Base-by-base conservation (phyloP, 2,329 filamentous ascomycete genomes). In the Aspergillus sergii region DNA sequence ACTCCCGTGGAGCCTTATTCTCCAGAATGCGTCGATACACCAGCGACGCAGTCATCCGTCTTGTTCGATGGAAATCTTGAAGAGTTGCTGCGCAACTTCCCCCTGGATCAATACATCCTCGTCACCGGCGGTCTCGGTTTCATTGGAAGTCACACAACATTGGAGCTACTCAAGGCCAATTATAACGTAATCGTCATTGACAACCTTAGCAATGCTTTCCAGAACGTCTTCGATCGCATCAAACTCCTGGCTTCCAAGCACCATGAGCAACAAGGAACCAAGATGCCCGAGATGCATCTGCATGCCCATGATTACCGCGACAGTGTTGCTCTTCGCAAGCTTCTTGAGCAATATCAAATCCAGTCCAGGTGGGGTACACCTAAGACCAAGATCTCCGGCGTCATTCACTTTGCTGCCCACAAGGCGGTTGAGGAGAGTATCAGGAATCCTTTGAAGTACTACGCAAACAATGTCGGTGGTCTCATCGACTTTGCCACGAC, bases 351-450 rank as follows among this genome's bases (percentile, higher is more conserved):
- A 59, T 83, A 84, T 68, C 74, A 68, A 41, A 56, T 73, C 65
- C 58, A 71, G 45, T 72, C 74, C 50, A 62, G 73, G 59, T 75
- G 76, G 75, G 71, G 73, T 28, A 66, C 72, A 16, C 72, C 79
- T 21, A 74, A 75, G 58, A 87, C 85, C 3, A 81, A 78, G 34
- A 88, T 90, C 64, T 78, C 79, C 0, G 88, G 87, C 0, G 87
- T 90, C n/a, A 89, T 91, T 62, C 88, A 91, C 71, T 90, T 90
- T 67, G 88, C 88, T 16, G 88, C 88, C 1, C 86, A 86, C 79
- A 90, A 90, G 73, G 86, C 88, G 2, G 87, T 90, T 0, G 83
- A 84, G 30, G 88, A 91, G 68, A 89, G 86, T 50, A 89, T 90
- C 64, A 75, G 77, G 30, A 78, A 81, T 62, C 88, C 88, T 0